phyloP scores from a whole-genome alignment of 2,329 filamentous ascomycete species.

The Periconia digitata region DNA sequence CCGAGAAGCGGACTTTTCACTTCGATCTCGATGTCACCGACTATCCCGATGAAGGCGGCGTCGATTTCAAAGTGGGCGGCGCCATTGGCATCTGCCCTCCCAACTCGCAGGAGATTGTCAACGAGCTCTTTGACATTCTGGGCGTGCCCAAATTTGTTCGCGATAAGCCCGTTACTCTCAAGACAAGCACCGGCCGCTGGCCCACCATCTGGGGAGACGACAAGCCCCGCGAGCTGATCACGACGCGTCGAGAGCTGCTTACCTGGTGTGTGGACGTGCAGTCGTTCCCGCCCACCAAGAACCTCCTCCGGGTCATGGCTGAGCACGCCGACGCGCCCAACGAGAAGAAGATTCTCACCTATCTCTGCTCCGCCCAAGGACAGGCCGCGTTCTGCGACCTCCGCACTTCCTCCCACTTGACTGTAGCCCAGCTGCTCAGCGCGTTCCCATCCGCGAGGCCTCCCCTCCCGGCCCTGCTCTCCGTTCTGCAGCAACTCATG shows the following conservation, averaged over 20 bases:
- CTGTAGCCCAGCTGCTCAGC: conserved; percentile 79
- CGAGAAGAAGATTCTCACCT: conserved; percentile 87
- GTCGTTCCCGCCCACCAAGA: conserved; percentile 88
- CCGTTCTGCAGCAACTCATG: conserved; percentile 84
- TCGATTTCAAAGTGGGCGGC: conserved; percentile 95
- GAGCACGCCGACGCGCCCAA: conserved; percentile 78
- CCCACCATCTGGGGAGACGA: conserved; percentile 98
- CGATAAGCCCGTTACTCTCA: conserved; percentile 78
- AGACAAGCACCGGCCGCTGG: conserved; percentile 83
- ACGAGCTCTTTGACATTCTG: conserved; percentile 81
- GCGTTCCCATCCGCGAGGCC: conserved; percentile 93
- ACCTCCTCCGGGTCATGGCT: conserved; percentile 78
- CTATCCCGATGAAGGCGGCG: conserved; percentile 79
- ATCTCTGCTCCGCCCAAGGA: conserved; percentile 84
- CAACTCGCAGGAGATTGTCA: conserved; percentile 75
- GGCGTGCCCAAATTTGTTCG: conserved; percentile 79
- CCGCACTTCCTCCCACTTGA: conserved; percentile 82
- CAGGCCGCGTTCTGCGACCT: conserved; percentile 92
- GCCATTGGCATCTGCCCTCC: conserved; percentile 92
- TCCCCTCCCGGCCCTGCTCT: conserved; percentile 78
- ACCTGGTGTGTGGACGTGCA: conserved; percentile 96
- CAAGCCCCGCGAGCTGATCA: conserved; percentile 78
- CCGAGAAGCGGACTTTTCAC: conserved; percentile 96
- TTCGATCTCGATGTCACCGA: conserved; percentile 96
- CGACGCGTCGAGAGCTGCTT: conserved; percentile 86